Conservation (phyloP, 2,329 filamentous ascomycete genomes). For the Xylaria sp. region DNA sequence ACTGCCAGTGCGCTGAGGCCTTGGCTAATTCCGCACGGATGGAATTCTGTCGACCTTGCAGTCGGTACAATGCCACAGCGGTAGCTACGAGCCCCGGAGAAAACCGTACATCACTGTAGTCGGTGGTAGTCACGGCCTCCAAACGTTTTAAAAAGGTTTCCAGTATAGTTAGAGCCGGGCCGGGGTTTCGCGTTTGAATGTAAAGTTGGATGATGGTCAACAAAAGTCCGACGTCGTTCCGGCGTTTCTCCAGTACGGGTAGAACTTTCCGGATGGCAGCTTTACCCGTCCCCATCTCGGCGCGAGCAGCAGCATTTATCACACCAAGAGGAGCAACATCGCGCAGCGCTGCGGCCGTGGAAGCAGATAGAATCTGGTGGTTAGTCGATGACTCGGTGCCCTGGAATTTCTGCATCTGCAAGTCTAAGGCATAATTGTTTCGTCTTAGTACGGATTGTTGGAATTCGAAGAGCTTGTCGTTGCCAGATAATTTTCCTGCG, state of each 20-base stretch:
- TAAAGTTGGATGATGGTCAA: conserved; percentile 87
- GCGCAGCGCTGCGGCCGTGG: conserved; percentile 46
- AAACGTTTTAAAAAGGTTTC: conserved; percentile 80
- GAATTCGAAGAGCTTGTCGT: conserved; percentile 77
- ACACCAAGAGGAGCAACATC: conserved; percentile 59
- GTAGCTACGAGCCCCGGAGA: conserved; percentile 87
- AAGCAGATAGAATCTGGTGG: conserved; percentile 51
- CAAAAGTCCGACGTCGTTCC: conserved; percentile 82
- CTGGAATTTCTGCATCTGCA: conserved; percentile 74
- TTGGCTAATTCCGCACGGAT: conserved; percentile 79
- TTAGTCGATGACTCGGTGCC: conserved; percentile 66
- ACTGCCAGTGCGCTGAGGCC: conserved; percentile 84
- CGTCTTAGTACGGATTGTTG: conserved; percentile 71
- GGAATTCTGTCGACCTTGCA: conserved; percentile 77
- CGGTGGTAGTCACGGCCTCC: conserved; percentile 67
- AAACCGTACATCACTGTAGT: conserved; percentile 77
- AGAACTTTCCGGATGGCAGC: conserved; percentile 76
- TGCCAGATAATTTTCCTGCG: conserved; percentile 62
- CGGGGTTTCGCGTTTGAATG: conserved; percentile 75
- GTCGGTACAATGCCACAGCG: conserved; percentile 80
- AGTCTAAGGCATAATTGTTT: conserved; percentile 72
- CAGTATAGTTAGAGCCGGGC: conserved; percentile 78
- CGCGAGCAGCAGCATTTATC: conserved; percentile 77
- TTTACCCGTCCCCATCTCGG: conserved; percentile 71
- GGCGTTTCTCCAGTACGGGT: conserved; percentile 76